Evolutionary conservation across 2,329 filamentous ascomycete species (phyloP).

Genomic region (Huntiella bhutanensis): DNA sequence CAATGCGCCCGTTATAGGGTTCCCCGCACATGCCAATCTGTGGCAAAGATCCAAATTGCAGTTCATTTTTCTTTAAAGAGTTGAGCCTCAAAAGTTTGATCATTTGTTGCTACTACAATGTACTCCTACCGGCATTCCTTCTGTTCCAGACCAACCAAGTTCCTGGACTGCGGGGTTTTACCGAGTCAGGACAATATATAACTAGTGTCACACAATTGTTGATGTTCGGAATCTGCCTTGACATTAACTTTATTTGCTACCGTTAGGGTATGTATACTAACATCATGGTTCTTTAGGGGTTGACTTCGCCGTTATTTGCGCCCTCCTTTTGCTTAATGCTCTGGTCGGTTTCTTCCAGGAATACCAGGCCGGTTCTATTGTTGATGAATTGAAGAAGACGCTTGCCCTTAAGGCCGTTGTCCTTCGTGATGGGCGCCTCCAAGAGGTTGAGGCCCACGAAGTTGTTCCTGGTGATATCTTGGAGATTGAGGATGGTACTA

Average conservation of each 20-base stretch:
- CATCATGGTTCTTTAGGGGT: constrained; percentile 32
- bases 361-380: constrained; percentile 75
- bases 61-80: no score
- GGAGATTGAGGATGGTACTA: constrained; percentile 72
- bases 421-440: constrained; percentile 55
- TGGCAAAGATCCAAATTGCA: no score
- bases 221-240: neutral
- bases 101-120: no score
- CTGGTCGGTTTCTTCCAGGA: constrained; percentile 76
- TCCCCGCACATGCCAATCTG: no score
- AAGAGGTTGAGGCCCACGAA: constrained; percentile 64
- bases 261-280: neutral
- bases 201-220: no score
- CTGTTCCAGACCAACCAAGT: neutral
- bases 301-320: constrained; percentile 83
- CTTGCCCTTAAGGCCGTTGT: constrained; percentile 75
- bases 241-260: no score
- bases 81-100: no score
- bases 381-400: constrained; percentile 81
- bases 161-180: neutral
- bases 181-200: no score
- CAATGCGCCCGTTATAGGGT: no score
- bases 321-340: constrained; percentile 65
- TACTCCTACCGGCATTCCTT: neutral
- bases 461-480: constrained; percentile 83